Conservation (phyloP, 202 grass and related monocot species). For the Zizania palustris region DNA sequence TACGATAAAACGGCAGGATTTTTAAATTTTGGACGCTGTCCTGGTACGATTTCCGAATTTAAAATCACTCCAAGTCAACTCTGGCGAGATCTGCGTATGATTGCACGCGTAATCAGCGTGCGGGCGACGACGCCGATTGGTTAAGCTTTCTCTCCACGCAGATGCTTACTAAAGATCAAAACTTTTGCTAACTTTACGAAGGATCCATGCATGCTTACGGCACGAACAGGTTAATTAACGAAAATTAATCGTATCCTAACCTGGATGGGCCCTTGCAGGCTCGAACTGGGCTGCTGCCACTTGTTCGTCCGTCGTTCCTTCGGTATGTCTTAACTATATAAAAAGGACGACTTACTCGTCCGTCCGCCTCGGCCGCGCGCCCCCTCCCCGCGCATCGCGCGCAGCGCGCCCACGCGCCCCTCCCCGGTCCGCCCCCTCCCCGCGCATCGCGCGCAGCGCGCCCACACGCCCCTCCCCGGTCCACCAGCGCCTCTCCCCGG, state of each 20-base stretch:
- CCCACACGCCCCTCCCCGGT: too few relatives aligned
- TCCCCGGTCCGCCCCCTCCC: too few relatives aligned
- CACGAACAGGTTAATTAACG: neutral
- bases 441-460: too few relatives aligned
- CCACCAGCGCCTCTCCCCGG: too few relatives aligned
- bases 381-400: too few relatives aligned
- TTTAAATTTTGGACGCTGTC: neutral
- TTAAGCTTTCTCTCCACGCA: neutral
- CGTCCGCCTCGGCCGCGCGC: too few relatives aligned
- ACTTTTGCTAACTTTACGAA: neutral
- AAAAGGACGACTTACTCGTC: too few relatives aligned
- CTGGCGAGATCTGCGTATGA: neutral
- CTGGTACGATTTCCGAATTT: neutral
- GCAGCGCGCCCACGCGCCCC: too few relatives aligned
- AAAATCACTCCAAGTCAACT: constrained; percentile 7
- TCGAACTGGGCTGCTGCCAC: neutral
- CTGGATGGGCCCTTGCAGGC: neutral
- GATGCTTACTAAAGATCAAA: neutral
- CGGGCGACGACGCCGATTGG: neutral
- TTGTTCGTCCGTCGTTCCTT: neutral
- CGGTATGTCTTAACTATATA: too few relatives aligned
- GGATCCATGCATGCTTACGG: neutral
- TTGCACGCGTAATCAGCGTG: neutral
- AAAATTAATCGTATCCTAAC: neutral
- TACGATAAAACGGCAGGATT: too few relatives aligned